A percentile compares a stretch with the other conserved stretches of the same genome.
These are phyloP conservation scores for Akanthomyces dipterigenus DNA, from an alignment of 2,329 filamentous ascomycete species.

Conservation along the genomic window DNA sequence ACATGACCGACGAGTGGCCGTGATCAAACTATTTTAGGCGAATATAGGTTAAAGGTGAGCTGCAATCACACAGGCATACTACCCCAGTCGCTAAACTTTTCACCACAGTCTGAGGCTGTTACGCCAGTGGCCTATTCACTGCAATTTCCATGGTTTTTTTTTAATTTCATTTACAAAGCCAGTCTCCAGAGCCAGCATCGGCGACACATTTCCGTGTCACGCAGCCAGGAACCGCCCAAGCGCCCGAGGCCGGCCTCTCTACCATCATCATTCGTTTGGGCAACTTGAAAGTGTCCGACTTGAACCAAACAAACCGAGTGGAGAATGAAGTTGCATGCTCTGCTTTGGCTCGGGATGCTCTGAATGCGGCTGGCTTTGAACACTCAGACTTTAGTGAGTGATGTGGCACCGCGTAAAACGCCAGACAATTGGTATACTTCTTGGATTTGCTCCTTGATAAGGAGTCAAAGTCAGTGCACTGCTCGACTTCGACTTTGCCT, in stretches of 20 bases:
- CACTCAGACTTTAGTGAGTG: constrained; percentile 23
- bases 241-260: neutral
- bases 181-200: constrained; percentile 4
- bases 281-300: constrained; percentile 12
- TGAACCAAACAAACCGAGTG: constrained; percentile 17
- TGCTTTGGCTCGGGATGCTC: constrained; percentile 16
- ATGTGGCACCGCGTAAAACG: neutral
- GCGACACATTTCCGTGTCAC: neutral
- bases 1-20: neutral
- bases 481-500: constrained; percentile 23
- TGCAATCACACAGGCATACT: neutral
- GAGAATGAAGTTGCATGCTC: constrained; percentile 23
- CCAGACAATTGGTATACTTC: neutral
- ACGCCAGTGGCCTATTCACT: neutral
- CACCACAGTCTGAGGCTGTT: neutral
- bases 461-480: constrained; percentile 18
- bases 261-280: constrained; percentile 14
- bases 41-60: neutral
- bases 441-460: constrained; percentile 21
- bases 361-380: constrained; percentile 2
- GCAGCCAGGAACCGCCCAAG: constrained; percentile 3
- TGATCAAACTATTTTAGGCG: neutral
- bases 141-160: constrained; percentile 3
- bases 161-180: constrained; percentile 19
- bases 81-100: neutral